Conservation (phyloP, 441 rosid genomes). For the Euphorbia celastroides region DNA sequence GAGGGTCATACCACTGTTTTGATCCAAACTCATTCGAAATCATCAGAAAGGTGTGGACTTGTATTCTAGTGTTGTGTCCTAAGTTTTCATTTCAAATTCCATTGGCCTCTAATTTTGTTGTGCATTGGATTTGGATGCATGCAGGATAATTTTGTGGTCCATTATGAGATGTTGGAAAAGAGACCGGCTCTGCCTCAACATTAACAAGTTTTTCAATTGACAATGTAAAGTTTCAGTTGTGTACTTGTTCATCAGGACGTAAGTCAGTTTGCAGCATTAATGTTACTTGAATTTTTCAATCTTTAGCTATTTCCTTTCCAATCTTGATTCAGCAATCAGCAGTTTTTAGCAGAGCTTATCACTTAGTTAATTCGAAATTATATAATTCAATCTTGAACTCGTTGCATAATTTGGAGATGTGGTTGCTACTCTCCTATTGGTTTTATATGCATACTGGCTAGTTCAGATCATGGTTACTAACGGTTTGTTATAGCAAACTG, state of each 20-base stretch:
- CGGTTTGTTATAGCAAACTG: too few species aligned
- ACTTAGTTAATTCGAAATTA: background rate
- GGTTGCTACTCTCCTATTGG: too few species aligned
- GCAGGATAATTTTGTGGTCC: conserved; percentile 54
- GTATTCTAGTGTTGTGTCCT: background rate
- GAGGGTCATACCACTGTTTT: conserved; percentile 86
- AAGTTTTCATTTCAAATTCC: too few species aligned
- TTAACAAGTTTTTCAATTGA: background rate
- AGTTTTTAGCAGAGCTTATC: conserved; percentile 9
- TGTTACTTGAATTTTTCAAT: conserved; percentile 28
- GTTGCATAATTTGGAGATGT: too few species aligned
- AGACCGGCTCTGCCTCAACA: background rate
- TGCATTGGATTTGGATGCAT: conserved; percentile 20
- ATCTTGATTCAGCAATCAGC: conserved; percentile 2
- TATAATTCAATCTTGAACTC: too few species aligned
- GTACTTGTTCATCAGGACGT: conserved; percentile 33
- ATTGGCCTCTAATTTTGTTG: background rate
- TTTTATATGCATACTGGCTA: too few species aligned
- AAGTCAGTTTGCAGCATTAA: conserved; percentile 37
- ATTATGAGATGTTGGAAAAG: background rate
- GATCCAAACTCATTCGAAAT: conserved; percentile 81
- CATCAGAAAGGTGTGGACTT: conserved; percentile 55
- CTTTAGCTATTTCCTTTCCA: conserved; percentile 14
- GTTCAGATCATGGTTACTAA: too few species aligned
- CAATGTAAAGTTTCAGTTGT: background rate